Base-by-base conservation (phyloP, 2,329 filamentous ascomycete species). In the Lachnellula occidentalis region DNA sequence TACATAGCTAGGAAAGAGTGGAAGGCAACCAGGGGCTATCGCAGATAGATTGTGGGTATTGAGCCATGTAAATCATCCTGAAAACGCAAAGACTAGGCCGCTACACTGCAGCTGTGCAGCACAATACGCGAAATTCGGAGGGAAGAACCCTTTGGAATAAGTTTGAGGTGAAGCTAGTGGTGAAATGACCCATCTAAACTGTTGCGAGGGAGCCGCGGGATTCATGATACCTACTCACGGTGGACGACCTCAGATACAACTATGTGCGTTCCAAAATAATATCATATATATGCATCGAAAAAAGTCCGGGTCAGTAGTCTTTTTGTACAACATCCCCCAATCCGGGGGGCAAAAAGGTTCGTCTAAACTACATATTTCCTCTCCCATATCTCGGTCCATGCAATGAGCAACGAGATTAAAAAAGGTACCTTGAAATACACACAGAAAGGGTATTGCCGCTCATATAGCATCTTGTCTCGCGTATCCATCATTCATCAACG, bases 401-500 rank as follows among this genome's bases (percentile, higher is more conserved):
- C 37, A 41, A 19, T 19, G 15, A 41, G 37, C 37, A 41, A 41
- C 37, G 37, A 41, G 37, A 41, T 19, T 41, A n/a, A 19, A 41
- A 41, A 39, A 17, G 9, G 37, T 19, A 15, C 4, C 37, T 41
- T 41, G 37, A 19, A 41, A 41, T 41, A 41, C 37, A 41, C 37
- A 41, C 15, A 41, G 37, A 41, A 41, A 41, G 37, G 37, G 37
- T 41, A 41, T 41, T 41, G 27, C 27, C 17, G 37, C 37, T 41
- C 15, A 41, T 15, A n/a, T n/a, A 7, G 8, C 27, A 31, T 31
- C 27, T 31, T 3, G 27, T 31, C 27, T 31, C 27, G 27, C 27
- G 11, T 31, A 31, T 31, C 27, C 8, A 9, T 54, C 34, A 43
- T 17, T 24, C 22, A 45, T 53, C 46, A 84, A 55, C 82, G 76